Base-by-base conservation (phyloP, 768 basidiomycete species). In the Brasilioporus rufonigricans region DNA sequence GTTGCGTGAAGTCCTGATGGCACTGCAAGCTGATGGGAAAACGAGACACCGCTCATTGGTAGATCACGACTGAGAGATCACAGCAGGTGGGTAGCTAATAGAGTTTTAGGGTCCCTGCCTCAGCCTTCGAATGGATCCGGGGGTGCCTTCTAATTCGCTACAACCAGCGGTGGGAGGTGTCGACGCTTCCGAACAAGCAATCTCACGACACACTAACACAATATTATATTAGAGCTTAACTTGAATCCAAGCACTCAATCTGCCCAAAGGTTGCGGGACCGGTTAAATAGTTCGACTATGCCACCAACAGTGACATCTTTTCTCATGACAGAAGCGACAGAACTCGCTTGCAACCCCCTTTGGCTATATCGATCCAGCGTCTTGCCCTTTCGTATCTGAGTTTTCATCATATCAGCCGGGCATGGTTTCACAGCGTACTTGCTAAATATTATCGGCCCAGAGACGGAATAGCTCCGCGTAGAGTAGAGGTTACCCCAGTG, bases 41-140 rank as follows among this genome's bases (percentile, higher is more conserved):
- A 64, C 33, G 5, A 4, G 45, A 33, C 48, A 36, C 21, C 27
- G 50, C 51, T 53, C 59, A 65, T 68, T 61, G 61, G 57, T 55
- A 61, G 64, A 61, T 66, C 58, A 64, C 56, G 41, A 61, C 50
- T 46, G 45, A 52, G 41, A 56, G 48, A 50, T 48, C 61, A 43
- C 58, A 58, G 53, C 49, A 50, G 32, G 59, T 56, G 61, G 61
- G 50, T 56, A 51, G 56, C 47, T 56, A 67, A 71, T 70, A 71
- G 59, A 61, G 61, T 71, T 70, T 72, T 61, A 68, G 68, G 59
- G 56, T 60, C 60, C 63, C 44, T 39, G 32, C 59, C 45, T 60
- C 53, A n/a, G 13, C 48, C 47, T 52, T 48, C 21, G 39, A 51
- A 53, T 50, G 44, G 24, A 51, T 38, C 47, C 36, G 39, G 53